Evolutionary conservation across 176 grass and related monocot species (phyloP).

Genomic region (Oryza longistaminata): DNA sequence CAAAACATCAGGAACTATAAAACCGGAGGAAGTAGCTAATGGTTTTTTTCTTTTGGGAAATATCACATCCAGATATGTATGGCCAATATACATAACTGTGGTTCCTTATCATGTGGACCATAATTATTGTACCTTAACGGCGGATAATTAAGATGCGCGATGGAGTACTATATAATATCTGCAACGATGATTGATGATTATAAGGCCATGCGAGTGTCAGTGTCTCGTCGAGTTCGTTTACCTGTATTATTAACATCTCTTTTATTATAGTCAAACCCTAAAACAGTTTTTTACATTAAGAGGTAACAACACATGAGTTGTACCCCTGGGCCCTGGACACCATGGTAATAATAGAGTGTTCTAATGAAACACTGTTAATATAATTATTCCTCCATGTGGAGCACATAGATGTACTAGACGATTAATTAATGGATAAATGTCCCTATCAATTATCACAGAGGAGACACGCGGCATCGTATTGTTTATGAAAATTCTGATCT

Average conservation of each 20-base stretch:
- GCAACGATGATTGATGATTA: neutral
- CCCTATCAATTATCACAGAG: constrained; percentile 7
- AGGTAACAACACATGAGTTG: too few species aligned
- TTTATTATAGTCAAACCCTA: neutral
- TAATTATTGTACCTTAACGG: neutral
- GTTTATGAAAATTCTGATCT: neutral
- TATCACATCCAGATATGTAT: too few species aligned
- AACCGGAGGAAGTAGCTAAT: too few species aligned
- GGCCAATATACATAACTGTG: too few species aligned
- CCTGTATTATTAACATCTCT: neutral
- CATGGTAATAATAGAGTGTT: neutral
- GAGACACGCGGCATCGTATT: neutral
- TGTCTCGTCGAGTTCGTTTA: neutral
- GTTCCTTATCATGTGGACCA: neutral
- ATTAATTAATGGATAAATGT: constrained; percentile 1
- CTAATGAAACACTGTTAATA: neutral
- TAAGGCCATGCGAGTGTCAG: neutral
- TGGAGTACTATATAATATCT: neutral
- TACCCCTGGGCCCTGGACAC: too few species aligned
- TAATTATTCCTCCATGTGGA: neutral
- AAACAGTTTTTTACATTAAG: too few species aligned
- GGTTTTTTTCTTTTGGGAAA: too few species aligned
- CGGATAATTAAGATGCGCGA: neutral
- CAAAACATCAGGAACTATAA: too few species aligned
- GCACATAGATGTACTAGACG: neutral